Base-by-base conservation (phyloP, 2,329 filamentous ascomycete genomes). In the Metarhizium rileyi region DNA sequence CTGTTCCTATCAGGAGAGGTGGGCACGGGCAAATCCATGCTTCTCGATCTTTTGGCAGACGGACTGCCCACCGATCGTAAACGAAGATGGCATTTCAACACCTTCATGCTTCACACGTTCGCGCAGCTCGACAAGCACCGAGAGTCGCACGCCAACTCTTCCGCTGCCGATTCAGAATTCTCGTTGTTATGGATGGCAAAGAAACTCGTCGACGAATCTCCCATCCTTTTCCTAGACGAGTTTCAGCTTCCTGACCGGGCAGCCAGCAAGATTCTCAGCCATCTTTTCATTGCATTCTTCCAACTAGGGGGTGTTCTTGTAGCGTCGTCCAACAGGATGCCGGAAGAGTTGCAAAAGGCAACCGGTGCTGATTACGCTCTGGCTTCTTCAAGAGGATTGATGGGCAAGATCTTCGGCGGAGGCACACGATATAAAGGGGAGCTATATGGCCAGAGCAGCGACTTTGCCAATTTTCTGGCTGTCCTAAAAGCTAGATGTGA, bases 211-310 rank as follows among this genome's bases (percentile, higher is more conserved):
- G 78, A 87, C 49, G 83, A 78, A 12, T 85, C 81, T 10, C 86
- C 87, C 0, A 86, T 91, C 30, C 65, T 91, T 14, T 93, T 93
- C 58, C 67, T 91, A 2, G 87, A 91, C 57, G 87, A 93, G 62
- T 91, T 93, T 54, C 87, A 93, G 61, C 75, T 93, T 35, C 87
- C 87, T 0, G 87, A 91, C 64, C 76, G 84, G 55, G 85, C 83
- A 2, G 79, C 86, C 2, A 86, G 81, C 58, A 91, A 90, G 64
- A 87, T 91, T 44, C 69, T 93, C 53, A 87, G 84, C 52, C 86
- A 86, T 57, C 73, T 93, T 2, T 83, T 93, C 63, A 87, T 86
- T 6, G 76, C 78, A 2, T 91, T 91, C 67, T 91, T 91, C 61
- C 86, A 90, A 54, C 74, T 91, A 3, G 87, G 87, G 0, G 87